Conservation (phyloP, 176 grass and related monocot species). For the Melocanna baccifera region DNA sequence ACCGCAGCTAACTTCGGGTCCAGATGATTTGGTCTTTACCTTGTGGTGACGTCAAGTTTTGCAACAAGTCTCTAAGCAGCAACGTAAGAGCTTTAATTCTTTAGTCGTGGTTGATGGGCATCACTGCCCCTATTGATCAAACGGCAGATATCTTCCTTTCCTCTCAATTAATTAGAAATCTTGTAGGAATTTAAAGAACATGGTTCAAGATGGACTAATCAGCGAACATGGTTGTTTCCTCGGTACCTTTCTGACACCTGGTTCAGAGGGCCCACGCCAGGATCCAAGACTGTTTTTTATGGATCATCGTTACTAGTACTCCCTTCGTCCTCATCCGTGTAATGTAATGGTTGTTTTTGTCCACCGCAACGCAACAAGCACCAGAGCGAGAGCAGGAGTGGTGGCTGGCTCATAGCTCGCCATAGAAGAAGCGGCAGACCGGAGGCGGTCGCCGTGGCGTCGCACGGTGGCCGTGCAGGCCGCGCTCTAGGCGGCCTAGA, state of each 20-base stretch:
- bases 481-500: constrained; percentile 71
- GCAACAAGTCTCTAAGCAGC: no score
- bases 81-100: no score
- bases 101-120: no score
- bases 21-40: no score
- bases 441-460: constrained; percentile 33
- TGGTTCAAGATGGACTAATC: no score
- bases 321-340: neutral
- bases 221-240: neutral
- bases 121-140: no score
- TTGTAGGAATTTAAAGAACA: no score
- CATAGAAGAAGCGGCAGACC: constrained; percentile 18
- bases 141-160: no score
- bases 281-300: neutral
- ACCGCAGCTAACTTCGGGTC: no score
- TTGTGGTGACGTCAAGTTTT: no score
- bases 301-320: neutral
- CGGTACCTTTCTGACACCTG: neutral
- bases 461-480: constrained; percentile 65
- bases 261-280: neutral
- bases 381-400: neutral
- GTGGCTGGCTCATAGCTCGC: neutral
- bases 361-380: neutral
- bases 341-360: neutral
- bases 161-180: no score